Percentiles rank a stretch among this genome's conserved stretches.
phyloP scores from a whole-genome alignment of 2,329 filamentous ascomycete species.

The Sporothrix sp. region DNA sequence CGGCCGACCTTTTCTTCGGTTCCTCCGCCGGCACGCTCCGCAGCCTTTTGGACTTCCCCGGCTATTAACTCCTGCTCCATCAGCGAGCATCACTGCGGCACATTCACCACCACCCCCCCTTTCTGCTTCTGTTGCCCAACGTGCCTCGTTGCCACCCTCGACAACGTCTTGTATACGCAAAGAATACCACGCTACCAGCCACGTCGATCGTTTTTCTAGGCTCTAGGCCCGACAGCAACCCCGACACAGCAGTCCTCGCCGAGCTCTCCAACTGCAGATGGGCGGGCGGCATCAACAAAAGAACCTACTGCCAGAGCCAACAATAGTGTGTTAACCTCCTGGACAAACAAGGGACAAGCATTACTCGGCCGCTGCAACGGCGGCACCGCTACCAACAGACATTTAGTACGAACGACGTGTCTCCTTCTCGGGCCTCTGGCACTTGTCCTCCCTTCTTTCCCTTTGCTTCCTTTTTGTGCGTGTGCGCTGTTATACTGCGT shows the following conservation, averaged over 20 bases:
- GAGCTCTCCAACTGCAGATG: background rate
- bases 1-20: background rate
- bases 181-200: conserved; percentile 7
- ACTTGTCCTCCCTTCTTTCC: background rate
- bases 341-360: background rate
- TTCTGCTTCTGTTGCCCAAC: background rate
- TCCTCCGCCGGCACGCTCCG: conserved; percentile 10
- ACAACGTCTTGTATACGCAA: background rate
- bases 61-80: conserved; percentile 8
- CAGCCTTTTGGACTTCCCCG: background rate
- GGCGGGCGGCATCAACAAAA: no score
- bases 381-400: background rate
- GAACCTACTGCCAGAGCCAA: no score
- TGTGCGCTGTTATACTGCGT: conserved; percentile 18
- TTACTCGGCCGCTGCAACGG: background rate
- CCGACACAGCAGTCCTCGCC: background rate
- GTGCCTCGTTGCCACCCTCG: conserved; percentile 3
- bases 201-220: no score
- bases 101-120: background rate
- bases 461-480: background rate
- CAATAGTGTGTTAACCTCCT: no score
- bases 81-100: background rate
- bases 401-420: background rate
- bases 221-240: background rate
- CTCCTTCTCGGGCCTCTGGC: background rate